Evolutionary conservation across 208 protist species (phyloP).

Genomic region (Sergeia podlipaevii): DNA sequence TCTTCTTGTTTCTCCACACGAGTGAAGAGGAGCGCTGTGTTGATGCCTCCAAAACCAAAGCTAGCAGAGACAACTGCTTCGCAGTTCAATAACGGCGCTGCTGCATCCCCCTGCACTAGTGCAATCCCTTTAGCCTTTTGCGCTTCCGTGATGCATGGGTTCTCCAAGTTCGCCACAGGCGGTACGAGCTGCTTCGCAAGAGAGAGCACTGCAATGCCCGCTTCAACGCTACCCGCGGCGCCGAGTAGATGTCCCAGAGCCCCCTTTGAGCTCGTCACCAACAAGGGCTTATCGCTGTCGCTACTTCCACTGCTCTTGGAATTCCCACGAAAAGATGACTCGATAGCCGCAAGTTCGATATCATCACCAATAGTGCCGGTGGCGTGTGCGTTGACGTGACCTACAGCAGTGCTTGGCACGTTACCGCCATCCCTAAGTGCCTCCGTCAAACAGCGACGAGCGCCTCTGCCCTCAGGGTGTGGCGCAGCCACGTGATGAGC

Average conservation of each 20-base stretch:
- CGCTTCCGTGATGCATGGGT: slow-evolving; percentile 24
- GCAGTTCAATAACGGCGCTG: slow-evolving; percentile 14
- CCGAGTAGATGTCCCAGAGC: slow-evolving; percentile 97
- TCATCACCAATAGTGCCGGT: slow-evolving; percentile 96
- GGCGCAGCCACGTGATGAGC: slow-evolving; percentile 96
- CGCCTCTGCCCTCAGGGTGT: slow-evolving; percentile 84
- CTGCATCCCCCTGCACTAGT: slow-evolving; percentile 9
- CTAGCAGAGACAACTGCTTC: slow-evolving; percentile 92
- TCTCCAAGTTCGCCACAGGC: slow-evolving; percentile 89
- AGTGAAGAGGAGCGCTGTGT: slow-evolving; percentile 88
- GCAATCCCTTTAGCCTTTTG: slow-evolving; percentile 15
- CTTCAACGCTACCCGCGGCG: slow-evolving; percentile 95
- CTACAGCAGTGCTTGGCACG: slow-evolving; percentile 47
- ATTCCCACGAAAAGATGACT: slow-evolving; percentile 15
- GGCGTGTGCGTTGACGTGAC: slow-evolving; percentile 97
- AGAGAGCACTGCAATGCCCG: slow-evolving; percentile 82
- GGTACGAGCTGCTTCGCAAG: slow-evolving; percentile 72
- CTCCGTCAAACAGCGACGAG: slow-evolving; percentile 66
- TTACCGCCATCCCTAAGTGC: slow-evolving; percentile 71
- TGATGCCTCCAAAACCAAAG: slow-evolving; percentile 98
- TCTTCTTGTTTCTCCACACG: not conserved
- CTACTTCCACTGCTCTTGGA: not conserved
- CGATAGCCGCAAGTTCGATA: slow-evolving; percentile 78
- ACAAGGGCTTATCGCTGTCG: slow-evolving; percentile 14
- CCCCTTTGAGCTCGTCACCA: slow-evolving; percentile 90